Evolutionary conservation across 2,329 filamentous ascomycete genomes (phyloP).

Genomic region (Aaosphaeria pasadenensis): DNA sequence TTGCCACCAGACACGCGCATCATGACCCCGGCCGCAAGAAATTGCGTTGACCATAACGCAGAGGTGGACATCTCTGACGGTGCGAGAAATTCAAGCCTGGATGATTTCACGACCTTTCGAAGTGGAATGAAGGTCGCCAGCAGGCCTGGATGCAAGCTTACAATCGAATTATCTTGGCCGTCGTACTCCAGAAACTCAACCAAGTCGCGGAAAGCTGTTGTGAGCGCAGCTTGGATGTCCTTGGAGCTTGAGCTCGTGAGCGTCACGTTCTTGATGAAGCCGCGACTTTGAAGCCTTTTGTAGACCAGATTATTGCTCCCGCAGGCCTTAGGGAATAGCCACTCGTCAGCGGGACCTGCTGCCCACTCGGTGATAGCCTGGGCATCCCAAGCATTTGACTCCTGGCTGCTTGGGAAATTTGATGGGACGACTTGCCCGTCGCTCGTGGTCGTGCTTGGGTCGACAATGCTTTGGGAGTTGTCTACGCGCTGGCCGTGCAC

Average conservation of each 20-base stretch:
- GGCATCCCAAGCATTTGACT: slow-evolving; percentile 48
- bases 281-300: slow-evolving; percentile 70
- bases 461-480: background rate
- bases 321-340: slow-evolving; percentile 68
- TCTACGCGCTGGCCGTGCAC: slow-evolving; percentile 3
- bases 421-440: slow-evolving; percentile 12
- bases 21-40: slow-evolving; percentile 66
- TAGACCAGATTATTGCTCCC: slow-evolving; percentile 62
- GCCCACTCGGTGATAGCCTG: slow-evolving; percentile 50
- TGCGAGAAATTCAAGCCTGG: slow-evolving; percentile 66
- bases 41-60: slow-evolving; percentile 67
- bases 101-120: slow-evolving; percentile 72
- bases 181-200: slow-evolving; percentile 32
- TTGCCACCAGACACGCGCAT: slow-evolving; percentile 64
- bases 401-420: slow-evolving; percentile 12
- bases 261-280: slow-evolving; percentile 63
- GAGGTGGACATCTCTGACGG: slow-evolving; percentile 72
- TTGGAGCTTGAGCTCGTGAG: slow-evolving; percentile 63
- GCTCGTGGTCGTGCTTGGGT: slow-evolving; percentile 11
- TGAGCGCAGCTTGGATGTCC: slow-evolving; percentile 64
- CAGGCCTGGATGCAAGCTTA: slow-evolving; percentile 52
- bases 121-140: slow-evolving; percentile 71
- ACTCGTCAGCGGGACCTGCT: slow-evolving; percentile 48
- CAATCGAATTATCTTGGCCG: slow-evolving; percentile 21
- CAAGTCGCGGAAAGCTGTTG: slow-evolving; percentile 59